phyloP scores from a whole-genome alignment of 1,284 basidiomycete species.

The Exsudoporus floridanus region DNA sequence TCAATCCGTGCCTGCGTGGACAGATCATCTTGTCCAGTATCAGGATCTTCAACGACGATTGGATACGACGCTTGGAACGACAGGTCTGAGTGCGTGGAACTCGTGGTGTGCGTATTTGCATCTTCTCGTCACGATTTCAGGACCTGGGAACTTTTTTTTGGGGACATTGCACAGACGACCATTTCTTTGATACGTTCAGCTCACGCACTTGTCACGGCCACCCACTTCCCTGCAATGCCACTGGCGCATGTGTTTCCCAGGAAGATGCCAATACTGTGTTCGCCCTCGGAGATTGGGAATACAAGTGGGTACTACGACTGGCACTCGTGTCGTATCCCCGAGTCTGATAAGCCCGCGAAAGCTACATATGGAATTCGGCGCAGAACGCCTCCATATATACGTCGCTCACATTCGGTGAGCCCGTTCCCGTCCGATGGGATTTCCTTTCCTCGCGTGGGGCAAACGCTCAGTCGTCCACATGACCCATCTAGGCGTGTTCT shows the following conservation, averaged over 20 bases:
- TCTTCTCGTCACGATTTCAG: not conserved
- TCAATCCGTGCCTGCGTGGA: conserved; percentile 52
- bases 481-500: conserved; percentile 36
- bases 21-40: conserved; percentile 46
- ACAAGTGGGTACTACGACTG: conserved; percentile 40
- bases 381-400: conserved; percentile 45
- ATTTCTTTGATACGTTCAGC: conserved; percentile 51
- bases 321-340: not conserved
- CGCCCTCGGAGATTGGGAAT: conserved; percentile 47
- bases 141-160: not conserved
- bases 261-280: conserved; percentile 47
- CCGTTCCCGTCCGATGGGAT: not conserved
- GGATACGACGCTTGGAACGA: conserved; percentile 47
- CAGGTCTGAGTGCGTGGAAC: conserved; percentile 44
- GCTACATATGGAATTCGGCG: conserved; percentile 52
- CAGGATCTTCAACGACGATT: conserved; percentile 42
- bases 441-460: not conserved
- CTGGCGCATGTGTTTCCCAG: conserved; percentile 44
- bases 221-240: conserved; percentile 48
- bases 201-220: conserved; percentile 51
- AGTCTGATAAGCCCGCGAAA: conserved; percentile 29
- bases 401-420: conserved; percentile 48
- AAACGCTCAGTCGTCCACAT: not conserved
- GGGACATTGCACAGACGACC: conserved; percentile 35
- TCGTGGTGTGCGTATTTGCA: conserved; percentile 41